A percentile compares a stretch with the other conserved stretches of the same genome.
phyloP scores from a whole-genome alignment of 441 rosid species.

The Viola pubescens region DNA sequence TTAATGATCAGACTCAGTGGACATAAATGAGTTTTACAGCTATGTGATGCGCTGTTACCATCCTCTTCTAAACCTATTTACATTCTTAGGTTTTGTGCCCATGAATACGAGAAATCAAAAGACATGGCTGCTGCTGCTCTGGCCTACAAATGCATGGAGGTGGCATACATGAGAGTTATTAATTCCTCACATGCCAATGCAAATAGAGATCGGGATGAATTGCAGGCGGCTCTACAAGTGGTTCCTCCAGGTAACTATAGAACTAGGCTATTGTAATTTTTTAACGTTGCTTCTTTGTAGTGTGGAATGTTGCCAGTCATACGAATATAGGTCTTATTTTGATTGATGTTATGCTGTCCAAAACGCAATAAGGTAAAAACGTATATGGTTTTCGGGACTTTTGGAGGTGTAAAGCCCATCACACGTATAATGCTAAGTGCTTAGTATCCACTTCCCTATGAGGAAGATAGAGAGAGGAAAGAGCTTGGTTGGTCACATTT shows the following conservation, averaged over 20 bases:
- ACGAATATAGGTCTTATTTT: too few species aligned
- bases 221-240: constrained; percentile 63
- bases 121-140: constrained; percentile 90
- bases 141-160: constrained; percentile 96
- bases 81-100: constrained; percentile 75
- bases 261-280: too few species aligned
- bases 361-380: too few species aligned
- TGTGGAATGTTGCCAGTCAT: too few species aligned
- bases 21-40: neutral
- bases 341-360: too few species aligned
- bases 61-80: constrained; percentile 9
- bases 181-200: constrained; percentile 54
- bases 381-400: neutral
- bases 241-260: constrained; percentile 71
- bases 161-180: constrained; percentile 85
- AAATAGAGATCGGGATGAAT: constrained; percentile 61
- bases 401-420: neutral
- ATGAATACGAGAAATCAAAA: constrained; percentile 85
- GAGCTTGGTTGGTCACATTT: neutral
- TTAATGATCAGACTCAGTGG: neutral
- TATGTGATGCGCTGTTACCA: neutral
- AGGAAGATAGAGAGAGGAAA: neutral
- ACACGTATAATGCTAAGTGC: neutral
- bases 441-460: neutral
- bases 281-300: too few species aligned